Conservation (phyloP, 805 yeast species). For the Ogataea pignaliae region DNA sequence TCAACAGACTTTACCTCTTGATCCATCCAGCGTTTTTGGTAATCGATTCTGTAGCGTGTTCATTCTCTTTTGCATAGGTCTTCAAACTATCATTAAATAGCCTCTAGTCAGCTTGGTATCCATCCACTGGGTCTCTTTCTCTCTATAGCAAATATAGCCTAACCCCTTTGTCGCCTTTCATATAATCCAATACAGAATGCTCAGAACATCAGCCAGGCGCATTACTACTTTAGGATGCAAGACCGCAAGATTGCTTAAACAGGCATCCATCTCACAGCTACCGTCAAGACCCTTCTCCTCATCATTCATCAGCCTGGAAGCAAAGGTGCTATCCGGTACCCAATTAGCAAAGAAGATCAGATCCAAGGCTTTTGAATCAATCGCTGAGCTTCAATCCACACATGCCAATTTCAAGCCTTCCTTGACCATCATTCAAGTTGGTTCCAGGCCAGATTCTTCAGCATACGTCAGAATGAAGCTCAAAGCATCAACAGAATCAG, state of each 20-base stretch:
- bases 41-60: too few species aligned
- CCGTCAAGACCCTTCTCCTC: conserved; percentile 13
- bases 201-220: conserved; percentile 5
- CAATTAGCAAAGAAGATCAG: conserved; percentile 41
- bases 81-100: too few species aligned
- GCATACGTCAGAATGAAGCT: conserved; percentile 78
- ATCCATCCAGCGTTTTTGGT: too few species aligned
- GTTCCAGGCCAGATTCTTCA: conserved; percentile 72
- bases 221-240: neutral
- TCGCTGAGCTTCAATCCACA: conserved; percentile 35
- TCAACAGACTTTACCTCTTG: too few species aligned
- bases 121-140: too few species aligned
- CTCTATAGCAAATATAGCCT: too few species aligned
- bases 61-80: too few species aligned
- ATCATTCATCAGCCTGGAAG: conserved; percentile 16
- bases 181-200: too few species aligned
- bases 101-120: too few species aligned
- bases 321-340: conserved; percentile 42
- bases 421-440: conserved; percentile 71
- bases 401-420: conserved; percentile 59
- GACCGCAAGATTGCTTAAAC: neutral
- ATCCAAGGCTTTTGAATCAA: conserved; percentile 38
- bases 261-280: neutral
- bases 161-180: too few species aligned
- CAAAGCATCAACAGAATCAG: conserved; percentile 70